phyloP scores from a whole-genome alignment of 768 basidiomycete genomes.

The Auriscalpium orientale region DNA sequence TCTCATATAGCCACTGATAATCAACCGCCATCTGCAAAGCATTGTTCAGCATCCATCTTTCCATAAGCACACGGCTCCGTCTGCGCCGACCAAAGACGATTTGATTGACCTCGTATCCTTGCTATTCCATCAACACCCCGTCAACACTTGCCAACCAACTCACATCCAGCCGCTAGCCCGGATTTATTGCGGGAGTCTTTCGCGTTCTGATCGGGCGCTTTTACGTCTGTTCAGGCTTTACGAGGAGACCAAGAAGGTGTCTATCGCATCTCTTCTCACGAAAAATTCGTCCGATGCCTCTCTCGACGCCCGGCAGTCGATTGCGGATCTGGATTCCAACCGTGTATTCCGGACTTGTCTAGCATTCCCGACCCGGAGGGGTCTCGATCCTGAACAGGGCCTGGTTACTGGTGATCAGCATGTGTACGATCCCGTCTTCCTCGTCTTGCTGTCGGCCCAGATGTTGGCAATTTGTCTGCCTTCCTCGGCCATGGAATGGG shows the following conservation, averaged over 20 bases:
- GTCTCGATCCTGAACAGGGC: slow-evolving; percentile 29
- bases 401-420: slow-evolving; percentile 25
- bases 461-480: slow-evolving; percentile 55
- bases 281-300: slow-evolving; percentile 38
- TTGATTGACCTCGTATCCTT: slow-evolving; percentile 50
- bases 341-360: slow-evolving; percentile 65
- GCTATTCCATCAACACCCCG: slow-evolving; percentile 71
- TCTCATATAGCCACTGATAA: slow-evolving; percentile 45
- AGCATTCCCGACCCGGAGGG: slow-evolving; percentile 61
- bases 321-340: slow-evolving; percentile 63
- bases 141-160: slow-evolving; percentile 78
- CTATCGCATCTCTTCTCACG: slow-evolving; percentile 53
- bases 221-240: slow-evolving; percentile 75
- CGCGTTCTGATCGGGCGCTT: slow-evolving; percentile 53
- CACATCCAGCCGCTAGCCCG: slow-evolving; percentile 72
- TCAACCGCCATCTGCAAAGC: slow-evolving; percentile 70
- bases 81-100: slow-evolving; percentile 31
- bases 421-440: slow-evolving; percentile 77
- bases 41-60: slow-evolving; percentile 67
- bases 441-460: slow-evolving; percentile 58
- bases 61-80: slow-evolving; percentile 33
- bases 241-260: slow-evolving; percentile 59
- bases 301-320: slow-evolving; percentile 47
- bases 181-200: slow-evolving; percentile 72
- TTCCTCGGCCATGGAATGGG: slow-evolving; percentile 65